These are phyloP conservation scores for Cladorrhinum sp. DNA, from an alignment of 2,329 filamentous ascomycete species.

Conservation along the genomic window DNA sequence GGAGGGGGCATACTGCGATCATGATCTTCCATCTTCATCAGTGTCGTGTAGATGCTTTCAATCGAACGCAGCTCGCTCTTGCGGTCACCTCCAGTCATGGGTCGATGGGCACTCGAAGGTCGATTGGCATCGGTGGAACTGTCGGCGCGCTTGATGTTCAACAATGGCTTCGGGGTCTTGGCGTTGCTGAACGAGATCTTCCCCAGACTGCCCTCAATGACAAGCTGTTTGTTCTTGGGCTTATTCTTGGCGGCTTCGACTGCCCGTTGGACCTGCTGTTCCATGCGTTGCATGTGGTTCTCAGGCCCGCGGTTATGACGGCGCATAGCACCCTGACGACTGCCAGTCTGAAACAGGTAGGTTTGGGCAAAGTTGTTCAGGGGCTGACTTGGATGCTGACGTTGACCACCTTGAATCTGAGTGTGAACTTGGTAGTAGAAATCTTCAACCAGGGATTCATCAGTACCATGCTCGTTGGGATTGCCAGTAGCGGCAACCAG, in stretches of 20 bases:
- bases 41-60: conserved; percentile 78
- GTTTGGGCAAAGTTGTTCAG: conserved; percentile 96
- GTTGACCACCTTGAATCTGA: conserved; percentile 84
- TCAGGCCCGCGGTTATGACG: conserved; percentile 81
- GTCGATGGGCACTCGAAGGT: conserved; percentile 47
- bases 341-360: conserved; percentile 92
- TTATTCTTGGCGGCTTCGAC: conserved; percentile 97
- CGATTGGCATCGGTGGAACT: conserved; percentile 57
- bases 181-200: conserved; percentile 99
- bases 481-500: conserved; percentile 90
- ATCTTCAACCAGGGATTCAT: conserved; percentile 82
- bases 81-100: conserved; percentile 61
- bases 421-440: conserved; percentile 99
- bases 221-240: conserved; percentile 95
- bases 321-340: conserved; percentile 69
- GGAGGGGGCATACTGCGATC: conserved; percentile 71
- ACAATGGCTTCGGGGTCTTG: conserved; percentile 89
- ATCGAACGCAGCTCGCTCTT: conserved; percentile 84
- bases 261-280: conserved; percentile 95
- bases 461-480: conserved; percentile 72
- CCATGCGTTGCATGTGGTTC: conserved; percentile 98
- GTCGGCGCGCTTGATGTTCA: conserved; percentile 91
- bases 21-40: conserved; percentile 95
- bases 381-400: conserved; percentile 88
- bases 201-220: conserved; percentile 91